phyloP scores from a whole-genome alignment of 169 alveolate species.

The Plasmodium vivax region DNA sequence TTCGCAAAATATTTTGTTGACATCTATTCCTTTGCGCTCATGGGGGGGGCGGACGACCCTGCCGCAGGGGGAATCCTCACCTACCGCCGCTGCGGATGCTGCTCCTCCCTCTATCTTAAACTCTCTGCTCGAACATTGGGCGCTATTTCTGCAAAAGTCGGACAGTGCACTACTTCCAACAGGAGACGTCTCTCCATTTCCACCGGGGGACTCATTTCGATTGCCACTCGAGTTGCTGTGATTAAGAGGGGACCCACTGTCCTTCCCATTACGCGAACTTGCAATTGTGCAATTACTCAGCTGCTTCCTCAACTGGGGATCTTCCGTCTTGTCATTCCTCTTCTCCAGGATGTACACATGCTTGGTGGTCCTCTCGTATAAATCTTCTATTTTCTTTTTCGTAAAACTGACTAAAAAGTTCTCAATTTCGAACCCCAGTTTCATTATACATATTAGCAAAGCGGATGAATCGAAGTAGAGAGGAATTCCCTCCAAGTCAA shows the following conservation, averaged over 20 bases:
- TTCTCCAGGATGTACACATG: slow-evolving; percentile 54
- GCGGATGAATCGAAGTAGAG: slow-evolving; percentile 71
- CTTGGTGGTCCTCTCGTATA: slow-evolving; percentile 57
- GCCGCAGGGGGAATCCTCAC: background rate
- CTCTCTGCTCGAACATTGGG: background rate
- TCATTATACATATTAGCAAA: slow-evolving; percentile 55
- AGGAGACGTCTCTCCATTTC: background rate
- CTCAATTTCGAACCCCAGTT: slow-evolving; percentile 62
- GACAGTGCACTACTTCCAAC: background rate
- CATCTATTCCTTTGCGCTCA: background rate
- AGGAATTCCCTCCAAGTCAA: slow-evolving; percentile 42
- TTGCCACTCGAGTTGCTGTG: background rate
- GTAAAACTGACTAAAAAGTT: slow-evolving; percentile 48
- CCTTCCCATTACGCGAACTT: background rate
- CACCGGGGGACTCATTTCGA: background rate
- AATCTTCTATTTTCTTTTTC: slow-evolving; percentile 55
- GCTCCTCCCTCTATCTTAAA: background rate
- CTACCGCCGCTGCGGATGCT: too few relatives aligned
- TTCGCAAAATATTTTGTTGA: slow-evolving; percentile 12
- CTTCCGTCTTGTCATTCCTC: background rate
- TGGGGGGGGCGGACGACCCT: background rate
- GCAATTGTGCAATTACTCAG: background rate
- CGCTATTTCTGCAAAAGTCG: background rate
- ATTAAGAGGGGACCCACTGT: background rate
- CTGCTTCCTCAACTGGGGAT: background rate